Evolutionary conservation across 805 yeast species (phyloP), one percentile per base, ranked within the genome.

Genomic region (Candida maesae): DNA sequence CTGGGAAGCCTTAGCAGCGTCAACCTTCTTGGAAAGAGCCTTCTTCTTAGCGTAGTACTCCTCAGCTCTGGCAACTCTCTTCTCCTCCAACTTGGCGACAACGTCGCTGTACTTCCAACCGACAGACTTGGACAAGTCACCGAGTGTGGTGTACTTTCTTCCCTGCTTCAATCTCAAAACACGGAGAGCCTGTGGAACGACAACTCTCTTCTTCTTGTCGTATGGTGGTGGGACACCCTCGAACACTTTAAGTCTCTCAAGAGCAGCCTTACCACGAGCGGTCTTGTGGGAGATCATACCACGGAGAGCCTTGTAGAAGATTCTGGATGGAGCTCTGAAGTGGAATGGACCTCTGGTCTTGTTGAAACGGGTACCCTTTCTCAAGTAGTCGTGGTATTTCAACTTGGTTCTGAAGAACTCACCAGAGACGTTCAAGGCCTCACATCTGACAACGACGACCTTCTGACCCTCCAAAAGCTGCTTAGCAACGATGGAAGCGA

Each of bases 201-300:
- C 99, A 69, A 90, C 96, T 74, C 96, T 88, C 95, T 91, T 91
- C 88, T 89, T 87, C 79, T 83, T 88, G 93, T 93, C 99, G 76
- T 85, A 93, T 77, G 99, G 98, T 52, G 97, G 89, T 74, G 99
- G 99, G 56, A 93, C 81, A 84, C 99, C 99, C 79, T 93, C 99
- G 67, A 87, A 93, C 63, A 91, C 98, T 91, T 93, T 88, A 66
- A 93, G 86, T 79, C 97, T 90, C 80, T 90, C 98, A 68, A 93
- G 75, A 65, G 99, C 99, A 70, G 98, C 98, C 80, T 87, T 85
- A 76, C 99, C 99, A 78, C 98, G 93, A 64, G 98, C 93, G 61
- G 99, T 93, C 89, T 93, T 93, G 90, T 93, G 98, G 71, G 96
- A 78, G 66, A 93, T 78, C 99, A 93, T 93, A 78, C 99, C 99